phyloP scores from a whole-genome alignment of 2,329 filamentous ascomycete species.

The Geosmithia morbida region DNA sequence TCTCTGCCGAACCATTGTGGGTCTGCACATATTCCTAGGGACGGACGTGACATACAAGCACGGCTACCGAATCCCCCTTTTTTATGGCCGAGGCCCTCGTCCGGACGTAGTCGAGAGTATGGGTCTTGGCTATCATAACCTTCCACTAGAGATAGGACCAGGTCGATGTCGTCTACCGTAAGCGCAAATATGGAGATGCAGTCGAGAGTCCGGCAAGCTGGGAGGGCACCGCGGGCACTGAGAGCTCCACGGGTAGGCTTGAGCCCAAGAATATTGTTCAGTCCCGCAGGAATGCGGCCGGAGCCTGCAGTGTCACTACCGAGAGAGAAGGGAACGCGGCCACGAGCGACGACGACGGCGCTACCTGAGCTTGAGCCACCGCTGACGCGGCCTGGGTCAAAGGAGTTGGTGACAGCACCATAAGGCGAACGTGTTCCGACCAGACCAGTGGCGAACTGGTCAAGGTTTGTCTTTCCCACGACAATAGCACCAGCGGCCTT shows the following conservation, averaged over 20 bases:
- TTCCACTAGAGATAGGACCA: slow-evolving; percentile 31
- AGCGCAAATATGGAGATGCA: slow-evolving; percentile 39
- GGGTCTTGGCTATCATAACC: slow-evolving; percentile 31
- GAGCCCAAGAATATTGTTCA: slow-evolving; percentile 37
- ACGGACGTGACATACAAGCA: background rate
- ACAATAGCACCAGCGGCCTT: slow-evolving; percentile 38
- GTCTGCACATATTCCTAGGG: slow-evolving; percentile 12
- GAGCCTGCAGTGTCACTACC: slow-evolving; percentile 42
- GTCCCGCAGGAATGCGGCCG: slow-evolving; percentile 35
- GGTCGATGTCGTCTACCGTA: slow-evolving; percentile 32
- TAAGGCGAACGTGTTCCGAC: slow-evolving; percentile 46
- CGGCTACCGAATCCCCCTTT: slow-evolving; percentile 22
- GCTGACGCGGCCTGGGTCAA: slow-evolving; percentile 18
- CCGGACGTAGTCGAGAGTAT: slow-evolving; percentile 29
- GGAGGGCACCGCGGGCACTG: slow-evolving; percentile 31
- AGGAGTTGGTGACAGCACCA: slow-evolving; percentile 39
- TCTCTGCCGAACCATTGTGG: slow-evolving; percentile 19
- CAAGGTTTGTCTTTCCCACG: slow-evolving; percentile 39
- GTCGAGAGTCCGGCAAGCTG: slow-evolving; percentile 42
- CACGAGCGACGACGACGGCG: slow-evolving; percentile 36
- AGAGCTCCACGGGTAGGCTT: slow-evolving; percentile 39
- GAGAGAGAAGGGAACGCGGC: slow-evolving; percentile 38
- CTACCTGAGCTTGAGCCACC: slow-evolving; percentile 46
- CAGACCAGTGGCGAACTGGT: slow-evolving; percentile 49
- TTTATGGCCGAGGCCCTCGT: slow-evolving; percentile 4